Evolutionary conservation across 2,329 filamentous ascomycete genomes (phyloP).

Genomic region (Chaetothyriales sp.): DNA sequence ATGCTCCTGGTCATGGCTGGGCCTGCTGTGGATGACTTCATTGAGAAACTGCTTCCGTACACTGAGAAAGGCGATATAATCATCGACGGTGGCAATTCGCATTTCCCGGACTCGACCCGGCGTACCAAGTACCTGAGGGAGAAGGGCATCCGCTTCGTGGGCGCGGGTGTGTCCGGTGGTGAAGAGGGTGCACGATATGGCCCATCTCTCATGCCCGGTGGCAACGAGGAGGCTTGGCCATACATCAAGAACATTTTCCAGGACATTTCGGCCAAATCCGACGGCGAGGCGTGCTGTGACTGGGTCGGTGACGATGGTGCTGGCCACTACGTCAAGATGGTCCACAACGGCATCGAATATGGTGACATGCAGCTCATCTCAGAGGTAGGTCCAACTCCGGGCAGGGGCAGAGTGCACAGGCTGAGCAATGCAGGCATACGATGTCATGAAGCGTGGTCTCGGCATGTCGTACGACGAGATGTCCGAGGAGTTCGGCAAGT

Average conservation of each 20-base stretch:
- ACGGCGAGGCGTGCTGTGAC: constrained; percentile 94
- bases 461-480: constrained; percentile 87
- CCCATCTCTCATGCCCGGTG: constrained; percentile 96
- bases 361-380: constrained; percentile 99
- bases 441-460: constrained; percentile 98
- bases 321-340: constrained; percentile 99
- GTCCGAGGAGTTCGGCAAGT: constrained; percentile 81
- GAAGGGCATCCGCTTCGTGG: constrained; percentile 93
- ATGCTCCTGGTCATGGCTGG: constrained; percentile 99
- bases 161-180: constrained; percentile 94
- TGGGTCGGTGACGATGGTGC: constrained; percentile 99
- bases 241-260: constrained; percentile 99
- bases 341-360: constrained; percentile 99
- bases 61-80: constrained; percentile 87
- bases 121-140: constrained; percentile 71
- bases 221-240: constrained; percentile 95
- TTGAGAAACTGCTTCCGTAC: constrained; percentile 79
- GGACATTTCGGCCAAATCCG: constrained; percentile 92
- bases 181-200: constrained; percentile 98
- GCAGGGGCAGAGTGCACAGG: not conserved
- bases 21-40: constrained; percentile 96
- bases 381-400: constrained; percentile 54
- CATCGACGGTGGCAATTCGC: constrained; percentile 98
- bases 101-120: constrained; percentile 98
- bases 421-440: constrained; percentile 60